phyloP scores from a whole-genome alignment of 1,139 yeast genomes.

The Suhomyces coccinellae region DNA sequence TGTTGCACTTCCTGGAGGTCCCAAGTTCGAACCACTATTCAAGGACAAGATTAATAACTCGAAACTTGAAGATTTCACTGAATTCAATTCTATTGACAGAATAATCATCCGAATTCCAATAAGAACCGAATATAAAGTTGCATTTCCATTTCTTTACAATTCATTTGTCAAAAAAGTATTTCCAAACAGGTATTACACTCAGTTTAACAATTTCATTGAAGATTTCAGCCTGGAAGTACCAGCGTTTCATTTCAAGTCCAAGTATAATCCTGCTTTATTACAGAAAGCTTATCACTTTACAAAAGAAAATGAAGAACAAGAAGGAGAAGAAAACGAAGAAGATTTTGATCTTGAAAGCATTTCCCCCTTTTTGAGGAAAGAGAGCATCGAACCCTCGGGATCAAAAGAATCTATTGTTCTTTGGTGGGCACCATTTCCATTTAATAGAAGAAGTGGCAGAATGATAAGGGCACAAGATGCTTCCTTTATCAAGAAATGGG shows the following conservation, averaged over 20 bases:
- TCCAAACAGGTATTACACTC: conserved; percentile 62
- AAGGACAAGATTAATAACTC: conserved; percentile 58
- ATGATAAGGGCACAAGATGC: conserved; percentile 89
- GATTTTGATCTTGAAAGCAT: conserved; percentile 15
- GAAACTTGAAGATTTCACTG: conserved; percentile 76
- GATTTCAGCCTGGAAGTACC: conserved; percentile 51
- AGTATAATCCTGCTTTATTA: conserved; percentile 53
- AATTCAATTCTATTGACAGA: conserved; percentile 85
- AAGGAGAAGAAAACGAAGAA: conserved; percentile 10
- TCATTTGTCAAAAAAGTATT: conserved; percentile 69
- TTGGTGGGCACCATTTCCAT: conserved; percentile 85
- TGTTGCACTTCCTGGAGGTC: conserved; percentile 90
- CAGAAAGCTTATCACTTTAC: neutral
- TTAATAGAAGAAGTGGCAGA: conserved; percentile 68
- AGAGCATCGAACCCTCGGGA: conserved; percentile 31
- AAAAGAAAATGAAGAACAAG: neutral
- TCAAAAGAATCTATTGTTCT: conserved; percentile 62
- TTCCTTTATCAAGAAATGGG: conserved; percentile 81
- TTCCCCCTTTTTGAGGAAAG: conserved; percentile 13
- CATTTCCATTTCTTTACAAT: conserved; percentile 83
- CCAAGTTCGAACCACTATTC: conserved; percentile 88
- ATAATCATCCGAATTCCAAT: conserved; percentile 77
- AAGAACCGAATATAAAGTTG: conserved; percentile 80
- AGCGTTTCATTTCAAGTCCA: conserved; percentile 55
- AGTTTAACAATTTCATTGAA: conserved; percentile 50